Evolutionary conservation across 345 rosid species (phyloP).

Genomic region (Lepidium sativum): DNA sequence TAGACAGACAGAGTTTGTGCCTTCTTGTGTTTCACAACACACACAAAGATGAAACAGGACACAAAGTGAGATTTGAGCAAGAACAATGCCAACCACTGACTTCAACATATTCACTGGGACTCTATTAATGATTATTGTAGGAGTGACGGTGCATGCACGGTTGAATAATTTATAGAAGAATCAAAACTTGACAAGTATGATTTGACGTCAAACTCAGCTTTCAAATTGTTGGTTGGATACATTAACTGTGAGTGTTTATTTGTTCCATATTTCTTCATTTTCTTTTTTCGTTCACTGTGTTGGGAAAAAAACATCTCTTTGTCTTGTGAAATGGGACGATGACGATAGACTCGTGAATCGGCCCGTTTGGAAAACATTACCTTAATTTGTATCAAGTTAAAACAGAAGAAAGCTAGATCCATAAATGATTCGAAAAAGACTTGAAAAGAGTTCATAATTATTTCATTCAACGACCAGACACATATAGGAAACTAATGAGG

Average conservation of each 20-base stretch:
- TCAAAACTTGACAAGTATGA: neutral
- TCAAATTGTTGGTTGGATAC: neutral
- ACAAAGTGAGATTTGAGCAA: conserved; percentile 28
- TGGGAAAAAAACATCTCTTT: neutral
- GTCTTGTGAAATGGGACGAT: neutral
- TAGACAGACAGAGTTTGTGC: conserved; percentile 28
- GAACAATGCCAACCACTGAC: conserved; percentile 6
- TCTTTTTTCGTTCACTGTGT: no score
- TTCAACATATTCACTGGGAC: conserved; percentile 25
- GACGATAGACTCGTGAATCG: neutral
- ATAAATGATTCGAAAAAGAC: neutral
- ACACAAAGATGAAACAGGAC: conserved; percentile 34
- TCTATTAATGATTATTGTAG: neutral
- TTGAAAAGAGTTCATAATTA: neutral
- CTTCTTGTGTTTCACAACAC: neutral
- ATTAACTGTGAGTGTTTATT: neutral
- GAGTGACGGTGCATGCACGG: neutral
- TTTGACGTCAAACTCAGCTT: neutral
- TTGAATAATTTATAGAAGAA: conserved; percentile 3
- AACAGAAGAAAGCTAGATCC: neutral
- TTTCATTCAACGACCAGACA: neutral
- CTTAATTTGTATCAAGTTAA: neutral
- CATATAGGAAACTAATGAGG: neutral
- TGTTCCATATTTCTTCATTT: neutral
- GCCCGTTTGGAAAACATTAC: neutral